Conservation (phyloP, 768 basidiomycete genomes). For the Lactarius psammicola region DNA sequence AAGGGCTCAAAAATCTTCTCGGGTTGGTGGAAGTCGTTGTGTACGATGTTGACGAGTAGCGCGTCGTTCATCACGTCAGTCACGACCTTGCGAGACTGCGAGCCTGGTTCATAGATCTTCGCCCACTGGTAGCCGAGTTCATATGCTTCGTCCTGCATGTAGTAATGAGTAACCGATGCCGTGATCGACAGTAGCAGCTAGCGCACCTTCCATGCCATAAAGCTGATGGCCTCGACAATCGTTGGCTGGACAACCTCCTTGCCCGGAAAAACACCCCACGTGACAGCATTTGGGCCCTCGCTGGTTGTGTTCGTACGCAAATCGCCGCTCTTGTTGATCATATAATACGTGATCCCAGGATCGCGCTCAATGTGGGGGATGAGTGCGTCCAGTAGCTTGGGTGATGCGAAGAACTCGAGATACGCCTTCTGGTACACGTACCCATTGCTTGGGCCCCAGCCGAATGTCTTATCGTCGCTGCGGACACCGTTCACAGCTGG, state of each 20-base stretch:
- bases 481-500: conserved; percentile 89
- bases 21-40: conserved; percentile 89
- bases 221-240: conserved; percentile 94
- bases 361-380: conserved; percentile 83
- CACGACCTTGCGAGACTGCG: conserved; percentile 73
- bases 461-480: conserved; percentile 82
- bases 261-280: conserved; percentile 97
- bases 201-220: conserved; percentile 96
- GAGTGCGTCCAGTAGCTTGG: conserved; percentile 66
- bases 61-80: conserved; percentile 74
- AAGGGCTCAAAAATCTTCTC: conserved; percentile 88
- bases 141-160: conserved; percentile 83
- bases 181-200: not conserved
- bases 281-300: conserved; percentile 97
- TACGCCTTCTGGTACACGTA: conserved; percentile 99
- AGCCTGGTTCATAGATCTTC: conserved; percentile 74
- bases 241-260: conserved; percentile 97
- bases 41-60: conserved; percentile 92
- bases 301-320: conserved; percentile 92
- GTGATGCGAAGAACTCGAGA: conserved; percentile 90
- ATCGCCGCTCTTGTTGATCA: conserved; percentile 95
- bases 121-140: conserved; percentile 94
- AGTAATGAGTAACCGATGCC: not conserved
- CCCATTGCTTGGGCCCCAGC: conserved; percentile 93
- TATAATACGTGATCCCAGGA: conserved; percentile 90